Percentiles rank a stretch among this genome's conserved stretches.
Conservation (phyloP, 139 green algal species). For the Chlamydomonas sp. region DNA sequence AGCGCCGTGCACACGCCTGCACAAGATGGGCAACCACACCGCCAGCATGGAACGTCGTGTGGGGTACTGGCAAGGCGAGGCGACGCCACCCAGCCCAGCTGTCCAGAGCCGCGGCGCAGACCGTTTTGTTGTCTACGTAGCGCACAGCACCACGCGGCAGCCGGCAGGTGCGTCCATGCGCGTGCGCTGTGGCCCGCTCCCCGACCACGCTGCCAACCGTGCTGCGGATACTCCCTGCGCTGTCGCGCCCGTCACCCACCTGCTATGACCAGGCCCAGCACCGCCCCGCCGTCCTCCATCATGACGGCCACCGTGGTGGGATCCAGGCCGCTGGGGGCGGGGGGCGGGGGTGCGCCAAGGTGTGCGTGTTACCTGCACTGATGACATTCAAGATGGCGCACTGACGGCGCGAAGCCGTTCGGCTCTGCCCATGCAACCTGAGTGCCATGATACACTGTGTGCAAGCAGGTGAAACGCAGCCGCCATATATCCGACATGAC, state of each 20-base stretch:
- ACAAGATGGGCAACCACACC: neutral
- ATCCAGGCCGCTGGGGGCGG: conserved; percentile 79
- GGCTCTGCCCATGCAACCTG: no score
- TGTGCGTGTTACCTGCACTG: no score
- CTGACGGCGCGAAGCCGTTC: no score
- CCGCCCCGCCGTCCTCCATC: conserved; percentile 90
- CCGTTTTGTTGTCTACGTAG: no score
- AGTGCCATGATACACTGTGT: no score
- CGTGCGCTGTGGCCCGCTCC: neutral
- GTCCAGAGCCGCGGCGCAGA: no score
- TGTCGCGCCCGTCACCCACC: conserved; percentile 43
- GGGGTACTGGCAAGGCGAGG: no score
- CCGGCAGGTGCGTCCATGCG: neutral
- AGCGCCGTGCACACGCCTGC: conserved; percentile 46
- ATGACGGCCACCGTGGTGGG: conserved; percentile 91
- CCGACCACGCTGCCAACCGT: neutral
- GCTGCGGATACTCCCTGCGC: conserved; percentile 43
- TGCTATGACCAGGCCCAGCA: conserved; percentile 76
- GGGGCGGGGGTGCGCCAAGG: neutral
- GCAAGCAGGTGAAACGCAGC: no score
- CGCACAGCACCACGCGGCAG: neutral
- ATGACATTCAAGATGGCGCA: no score
- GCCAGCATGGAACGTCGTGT: neutral
- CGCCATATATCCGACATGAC: no score
- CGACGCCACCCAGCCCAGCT: no score